Evolutionary conservation across 1,139 yeast genomes (phyloP).

Genomic region (Nadsonia commutata): DNA sequence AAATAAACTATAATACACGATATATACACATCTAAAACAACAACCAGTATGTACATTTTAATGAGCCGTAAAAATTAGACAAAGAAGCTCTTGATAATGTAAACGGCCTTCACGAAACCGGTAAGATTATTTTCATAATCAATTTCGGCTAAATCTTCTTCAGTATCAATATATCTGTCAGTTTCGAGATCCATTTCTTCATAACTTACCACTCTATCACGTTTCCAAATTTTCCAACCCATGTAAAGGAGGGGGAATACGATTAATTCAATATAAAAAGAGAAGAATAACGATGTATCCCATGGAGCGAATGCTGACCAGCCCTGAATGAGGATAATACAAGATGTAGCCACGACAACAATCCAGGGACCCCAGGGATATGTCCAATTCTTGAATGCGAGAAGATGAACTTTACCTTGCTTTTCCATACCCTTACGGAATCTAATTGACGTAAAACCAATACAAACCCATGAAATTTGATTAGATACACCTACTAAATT

Average conservation of each 20-base stretch:
- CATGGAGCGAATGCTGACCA: conserved; percentile 50
- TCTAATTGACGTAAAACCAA: conserved; percentile 31
- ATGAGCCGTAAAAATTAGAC: conserved; percentile 1
- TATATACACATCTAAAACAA: no score
- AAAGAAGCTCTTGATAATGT: conserved; percentile 5
- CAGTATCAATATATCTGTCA: conserved; percentile 38
- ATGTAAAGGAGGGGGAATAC: conserved; percentile 36
- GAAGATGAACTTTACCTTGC: conserved; percentile 18
- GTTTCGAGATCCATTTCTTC: conserved; percentile 52
- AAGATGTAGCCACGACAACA: conserved; percentile 32
- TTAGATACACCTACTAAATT: conserved; percentile 49
- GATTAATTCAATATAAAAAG: conserved; percentile 30
- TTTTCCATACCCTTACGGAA: conserved; percentile 31
- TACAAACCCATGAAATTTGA: conserved; percentile 43
- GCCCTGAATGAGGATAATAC: conserved; percentile 45
- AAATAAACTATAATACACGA: no score
- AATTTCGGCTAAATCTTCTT: conserved; percentile 32
- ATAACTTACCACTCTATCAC: conserved; percentile 33
- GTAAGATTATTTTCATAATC: conserved; percentile 28
- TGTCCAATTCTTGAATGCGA: conserved; percentile 33
- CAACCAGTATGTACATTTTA: no score
- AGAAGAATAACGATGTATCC: conserved; percentile 37
- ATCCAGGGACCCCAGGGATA: conserved; percentile 53
- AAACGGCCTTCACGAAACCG: conserved; percentile 17
- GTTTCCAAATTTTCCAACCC: conserved; percentile 32